Conservation (phyloP, 2,329 filamentous ascomycete genomes). For the Talaromyces sp. region DNA sequence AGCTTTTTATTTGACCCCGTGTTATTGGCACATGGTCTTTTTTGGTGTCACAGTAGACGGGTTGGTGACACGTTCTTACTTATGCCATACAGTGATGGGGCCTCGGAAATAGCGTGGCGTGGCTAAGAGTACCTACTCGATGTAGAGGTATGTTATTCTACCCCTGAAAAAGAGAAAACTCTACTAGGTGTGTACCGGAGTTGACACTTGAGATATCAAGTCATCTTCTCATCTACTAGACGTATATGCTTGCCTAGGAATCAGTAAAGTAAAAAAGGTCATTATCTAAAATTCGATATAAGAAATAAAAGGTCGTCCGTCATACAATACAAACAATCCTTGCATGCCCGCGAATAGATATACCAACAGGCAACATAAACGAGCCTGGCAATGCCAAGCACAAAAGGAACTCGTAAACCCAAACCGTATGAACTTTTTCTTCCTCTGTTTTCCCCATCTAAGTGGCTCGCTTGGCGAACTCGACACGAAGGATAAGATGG, state of each 20-base stretch:
- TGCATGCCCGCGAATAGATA: conserved; percentile 1
- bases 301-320: conserved; percentile 4
- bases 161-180: neutral
- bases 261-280: neutral
- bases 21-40: neutral
- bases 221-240: neutral
- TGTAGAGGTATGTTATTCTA: neutral
- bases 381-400: conserved; percentile 11
- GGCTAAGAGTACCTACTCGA: neutral
- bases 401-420: conserved; percentile 24
- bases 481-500: conserved; percentile 48
- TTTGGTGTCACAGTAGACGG: neutral
- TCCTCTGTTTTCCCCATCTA: conserved; percentile 14
- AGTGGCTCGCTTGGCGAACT: conserved; percentile 46
- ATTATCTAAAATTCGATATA: neutral
- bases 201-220: neutral
- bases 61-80: neutral
- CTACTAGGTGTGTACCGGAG: neutral
- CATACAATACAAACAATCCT: conserved; percentile 3
- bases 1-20: neutral
- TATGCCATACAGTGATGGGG: neutral
- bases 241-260: neutral
- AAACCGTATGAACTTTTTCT: conserved; percentile 24
- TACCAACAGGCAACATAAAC: conserved; percentile 1
- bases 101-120: neutral